Evolutionary conservation across 176 grass and related monocot species (phyloP), one percentile per base, ranked within the genome.

Genomic region (Aechmea fasciata): DNA sequence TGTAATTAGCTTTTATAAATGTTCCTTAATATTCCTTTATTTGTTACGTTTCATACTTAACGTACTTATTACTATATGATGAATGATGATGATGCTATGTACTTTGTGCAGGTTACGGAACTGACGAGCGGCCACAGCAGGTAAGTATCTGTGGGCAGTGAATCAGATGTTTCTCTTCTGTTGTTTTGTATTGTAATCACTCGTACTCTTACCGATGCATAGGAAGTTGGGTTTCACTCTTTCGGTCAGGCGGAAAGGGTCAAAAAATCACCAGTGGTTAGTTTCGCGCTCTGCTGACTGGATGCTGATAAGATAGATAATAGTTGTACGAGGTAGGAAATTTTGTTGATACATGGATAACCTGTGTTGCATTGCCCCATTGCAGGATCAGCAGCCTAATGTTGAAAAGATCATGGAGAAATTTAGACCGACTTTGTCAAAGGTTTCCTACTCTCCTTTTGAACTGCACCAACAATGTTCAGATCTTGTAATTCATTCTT

Each of bases 111-210:
- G 91, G 86, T 29, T 88, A 96, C 67, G 87, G 88, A 76, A 88
- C 89, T 64, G 91, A 96, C 66, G 91, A 96, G 47, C 81, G 87
- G n/a, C 80, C 82, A 20, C 71, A 87, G 50, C 81, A 90, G 85
- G 91, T 96, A 83, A 71, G 67, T 19, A 20, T 67, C 28, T 19
- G 79, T 69, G 26, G 49, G 33, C 50, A 19, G 20, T 22, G 51
- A 13, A 52, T 65, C 3, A 63, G 28, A 20, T 23, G 15, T 12
- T 55, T n/a, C 65, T 25, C 26, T 50, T 71, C 65, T 69, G 50
- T 5, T 64, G n/a, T 82, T 74, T 49, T 79, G 28, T 63, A 17
- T 50, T 15, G 52, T 69, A 15, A 78, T 69, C 9, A 50, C 23
- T 54, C 13, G 28, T 13, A 13, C 14, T 70, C 66, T 48, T 10